Conservation (phyloP, 345 rosid genomes). For the Noccaea bulbosa region DNA sequence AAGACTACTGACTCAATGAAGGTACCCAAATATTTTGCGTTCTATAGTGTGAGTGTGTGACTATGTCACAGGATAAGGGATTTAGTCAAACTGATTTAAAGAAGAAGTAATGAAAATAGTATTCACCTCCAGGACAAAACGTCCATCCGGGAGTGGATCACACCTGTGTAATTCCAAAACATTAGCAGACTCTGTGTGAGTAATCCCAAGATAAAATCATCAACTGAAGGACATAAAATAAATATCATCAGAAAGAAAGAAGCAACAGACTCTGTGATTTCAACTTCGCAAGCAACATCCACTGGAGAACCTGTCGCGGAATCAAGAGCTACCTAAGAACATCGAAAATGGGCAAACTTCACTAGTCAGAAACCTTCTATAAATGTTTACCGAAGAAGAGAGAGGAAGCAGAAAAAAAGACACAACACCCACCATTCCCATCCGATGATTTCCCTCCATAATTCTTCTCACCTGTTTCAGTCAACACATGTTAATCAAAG, state of each 20-base stretch:
- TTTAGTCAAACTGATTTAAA: too few species aligned
- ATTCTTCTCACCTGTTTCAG: conserved; percentile 76
- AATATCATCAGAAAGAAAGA: conserved; percentile 10
- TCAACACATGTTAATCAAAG: conserved; percentile 27
- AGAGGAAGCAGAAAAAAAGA: conserved; percentile 20
- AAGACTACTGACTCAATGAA: too few species aligned
- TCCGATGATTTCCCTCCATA: conserved; percentile 96
- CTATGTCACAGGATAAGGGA: too few species aligned
- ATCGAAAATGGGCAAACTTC: conserved; percentile 22
- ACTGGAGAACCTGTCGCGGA: conserved; percentile 66
- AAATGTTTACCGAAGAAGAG: conserved; percentile 12
- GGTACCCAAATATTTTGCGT: too few species aligned
- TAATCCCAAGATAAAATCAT: background rate
- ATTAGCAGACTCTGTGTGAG: conserved; percentile 24
- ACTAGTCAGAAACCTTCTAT: conserved; percentile 31
- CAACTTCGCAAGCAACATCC: conserved; percentile 97
- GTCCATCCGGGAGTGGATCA: conserved; percentile 93
- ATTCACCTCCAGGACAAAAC: conserved; percentile 80
- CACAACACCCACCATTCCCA: conserved; percentile 83
- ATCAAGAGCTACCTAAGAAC: conserved; percentile 74
- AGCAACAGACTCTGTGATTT: conserved; percentile 85
- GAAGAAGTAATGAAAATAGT: background rate
- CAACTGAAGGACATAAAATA: background rate
- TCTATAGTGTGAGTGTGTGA: too few species aligned
- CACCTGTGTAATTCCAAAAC: conserved; percentile 59